Conservation (phyloP, 2,329 filamentous ascomycete genomes). For the Trichoderma sp. region DNA sequence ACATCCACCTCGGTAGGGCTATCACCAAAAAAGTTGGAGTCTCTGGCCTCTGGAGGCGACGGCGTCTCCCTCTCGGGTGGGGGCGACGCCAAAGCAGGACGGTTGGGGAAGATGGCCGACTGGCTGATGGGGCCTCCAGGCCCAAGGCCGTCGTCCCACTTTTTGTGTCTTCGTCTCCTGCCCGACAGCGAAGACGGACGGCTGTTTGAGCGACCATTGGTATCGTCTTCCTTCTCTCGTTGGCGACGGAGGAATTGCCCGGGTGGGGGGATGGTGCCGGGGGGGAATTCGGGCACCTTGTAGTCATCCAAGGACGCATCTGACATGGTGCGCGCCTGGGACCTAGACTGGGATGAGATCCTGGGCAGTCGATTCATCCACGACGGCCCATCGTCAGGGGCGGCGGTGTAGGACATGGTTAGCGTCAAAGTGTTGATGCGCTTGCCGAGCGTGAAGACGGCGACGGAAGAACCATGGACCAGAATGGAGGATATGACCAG, state of each 20-base stretch:
- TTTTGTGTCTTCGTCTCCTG: constrained; percentile 66
- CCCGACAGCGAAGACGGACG: constrained; percentile 62
- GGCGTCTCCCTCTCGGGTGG: constrained; percentile 36
- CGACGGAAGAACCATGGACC: constrained; percentile 96
- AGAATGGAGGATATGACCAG: constrained; percentile 92
- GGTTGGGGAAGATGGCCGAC: constrained; percentile 80
- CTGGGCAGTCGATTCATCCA: constrained; percentile 94
- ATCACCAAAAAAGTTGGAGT: constrained; percentile 39
- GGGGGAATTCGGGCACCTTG: constrained; percentile 62
- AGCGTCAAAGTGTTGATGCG: constrained; percentile 95
- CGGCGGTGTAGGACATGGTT: constrained; percentile 94
- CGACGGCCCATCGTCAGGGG: constrained; percentile 80
- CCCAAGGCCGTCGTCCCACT: constrained; percentile 69
- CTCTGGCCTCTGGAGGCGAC: constrained; percentile 36
- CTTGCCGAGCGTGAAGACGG: constrained; percentile 96
- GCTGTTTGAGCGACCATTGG: constrained; percentile 54
- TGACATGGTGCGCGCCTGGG: constrained; percentile 82
- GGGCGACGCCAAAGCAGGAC: constrained; percentile 34
- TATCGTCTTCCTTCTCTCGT: constrained; percentile 74
- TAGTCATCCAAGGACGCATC: constrained; percentile 70
- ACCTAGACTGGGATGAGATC: constrained; percentile 68
- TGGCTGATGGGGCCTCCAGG: constrained; percentile 86
- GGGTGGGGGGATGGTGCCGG: constrained; percentile 72
- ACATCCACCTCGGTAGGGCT: constrained; percentile 37
- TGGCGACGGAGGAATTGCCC: constrained; percentile 80